These are phyloP conservation scores for maize (Zea mays) DNA, from an alignment of 176 grass and related monocot genomes.

Conservation along the genomic window DNA sequence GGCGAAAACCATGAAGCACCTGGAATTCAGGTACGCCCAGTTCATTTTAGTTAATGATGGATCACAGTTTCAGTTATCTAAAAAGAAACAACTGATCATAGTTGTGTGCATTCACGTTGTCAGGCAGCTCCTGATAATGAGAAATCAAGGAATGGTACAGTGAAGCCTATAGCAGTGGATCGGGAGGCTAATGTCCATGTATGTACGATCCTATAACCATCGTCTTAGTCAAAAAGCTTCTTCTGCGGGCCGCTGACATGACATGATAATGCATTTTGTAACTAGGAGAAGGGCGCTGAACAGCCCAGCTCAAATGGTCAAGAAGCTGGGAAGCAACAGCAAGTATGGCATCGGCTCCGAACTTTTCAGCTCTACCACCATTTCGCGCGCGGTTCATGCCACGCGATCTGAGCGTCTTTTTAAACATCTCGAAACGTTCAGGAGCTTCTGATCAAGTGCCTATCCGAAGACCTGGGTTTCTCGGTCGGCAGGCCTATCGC, in stretches of 20 bases:
- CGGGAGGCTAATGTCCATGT: conserved; percentile 38
- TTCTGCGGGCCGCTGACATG: conserved; percentile 17
- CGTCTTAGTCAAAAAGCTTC: not conserved
- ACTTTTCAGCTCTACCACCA: not conserved
- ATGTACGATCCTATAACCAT: conserved; percentile 12
- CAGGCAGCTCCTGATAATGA: conserved; percentile 38
- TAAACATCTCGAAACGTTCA: conserved; percentile 25
- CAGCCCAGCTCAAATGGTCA: conserved; percentile 31
- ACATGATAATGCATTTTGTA: conserved; percentile 1
- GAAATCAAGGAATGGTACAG: conserved; percentile 39
- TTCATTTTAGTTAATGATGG: not conserved
- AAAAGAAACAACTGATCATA: not conserved
- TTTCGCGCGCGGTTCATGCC: not conserved
- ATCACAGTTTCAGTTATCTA: no score
- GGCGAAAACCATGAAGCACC: conserved; percentile 6
- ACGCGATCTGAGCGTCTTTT: not conserved
- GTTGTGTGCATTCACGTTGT: not conserved
- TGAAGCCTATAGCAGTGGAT: conserved; percentile 29
- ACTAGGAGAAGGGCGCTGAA: conserved; percentile 36
- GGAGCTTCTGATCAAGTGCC: conserved; percentile 70
- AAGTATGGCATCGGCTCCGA: conserved; percentile 41
- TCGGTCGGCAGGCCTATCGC: conserved; percentile 54
- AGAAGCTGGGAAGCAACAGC: conserved; percentile 54
- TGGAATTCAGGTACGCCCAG: conserved; percentile 33
- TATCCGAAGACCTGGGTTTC: conserved; percentile 72